These are phyloP conservation scores for Tolypocladium inflatum DNA, from an alignment of 2,329 filamentous ascomycete species.

Conservation along the genomic window DNA sequence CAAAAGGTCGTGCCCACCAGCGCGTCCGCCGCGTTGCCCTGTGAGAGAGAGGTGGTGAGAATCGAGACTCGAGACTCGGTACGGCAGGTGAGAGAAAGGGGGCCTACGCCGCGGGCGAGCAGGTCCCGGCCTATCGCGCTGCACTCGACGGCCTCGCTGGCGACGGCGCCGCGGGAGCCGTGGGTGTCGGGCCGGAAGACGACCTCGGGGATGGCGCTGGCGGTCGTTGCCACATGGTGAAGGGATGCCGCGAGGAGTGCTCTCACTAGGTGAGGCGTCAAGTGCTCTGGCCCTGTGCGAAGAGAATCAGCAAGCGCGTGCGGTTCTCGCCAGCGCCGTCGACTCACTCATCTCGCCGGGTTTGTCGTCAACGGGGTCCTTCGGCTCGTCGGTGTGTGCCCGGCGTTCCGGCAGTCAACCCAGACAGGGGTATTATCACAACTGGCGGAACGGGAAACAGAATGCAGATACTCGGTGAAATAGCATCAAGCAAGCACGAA, in stretches of 20 bases:
- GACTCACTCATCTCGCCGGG: not conserved
- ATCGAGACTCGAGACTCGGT: no score
- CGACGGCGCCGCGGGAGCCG: conserved; percentile 50
- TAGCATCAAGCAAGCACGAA: not conserved
- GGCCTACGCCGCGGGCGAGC: conserved; percentile 39
- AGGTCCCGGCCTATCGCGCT: conserved; percentile 59
- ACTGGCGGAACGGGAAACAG: not conserved
- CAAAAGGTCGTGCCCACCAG: conserved; percentile 67
- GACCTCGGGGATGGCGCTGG: conserved; percentile 9
- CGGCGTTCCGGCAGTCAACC: not conserved
- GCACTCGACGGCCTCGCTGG: conserved; percentile 60
- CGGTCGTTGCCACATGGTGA: conserved; percentile 3
- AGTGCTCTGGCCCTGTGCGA: not conserved
- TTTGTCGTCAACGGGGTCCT: not conserved
- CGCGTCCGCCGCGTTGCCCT: conserved; percentile 71
- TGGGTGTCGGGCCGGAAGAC: conserved; percentile 10
- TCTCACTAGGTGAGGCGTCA: not conserved
- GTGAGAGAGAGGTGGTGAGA: not conserved
- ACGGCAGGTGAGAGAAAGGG: not conserved
- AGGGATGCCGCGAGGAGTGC: conserved; percentile 1
- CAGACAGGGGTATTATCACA: no score
- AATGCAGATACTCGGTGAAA: not conserved
- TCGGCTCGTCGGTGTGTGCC: not conserved
- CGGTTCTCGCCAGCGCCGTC: not conserved
- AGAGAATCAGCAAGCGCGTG: not conserved